phyloP scores from a whole-genome alignment of 345 rosid genomes.

The Cardiospermum halicacabum region DNA sequence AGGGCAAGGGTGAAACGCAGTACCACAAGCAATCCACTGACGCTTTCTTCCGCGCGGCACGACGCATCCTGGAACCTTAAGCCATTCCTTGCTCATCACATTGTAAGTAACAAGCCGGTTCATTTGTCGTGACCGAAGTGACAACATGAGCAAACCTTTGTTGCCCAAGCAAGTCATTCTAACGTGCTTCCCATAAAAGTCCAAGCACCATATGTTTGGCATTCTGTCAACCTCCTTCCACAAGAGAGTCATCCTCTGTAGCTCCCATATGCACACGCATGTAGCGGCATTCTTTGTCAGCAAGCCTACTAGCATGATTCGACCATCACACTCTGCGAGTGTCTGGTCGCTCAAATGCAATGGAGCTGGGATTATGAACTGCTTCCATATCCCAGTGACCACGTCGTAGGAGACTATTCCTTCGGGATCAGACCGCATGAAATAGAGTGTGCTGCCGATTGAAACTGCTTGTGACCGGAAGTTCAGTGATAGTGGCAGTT shows the following conservation, averaged over 20 bases:
- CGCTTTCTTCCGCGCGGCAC: conserved; percentile 72
- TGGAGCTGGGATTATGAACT: conserved; percentile 71
- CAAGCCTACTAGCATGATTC: conserved; percentile 88
- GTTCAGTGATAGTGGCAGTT: conserved; percentile 74
- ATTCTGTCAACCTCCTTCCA: conserved; percentile 99
- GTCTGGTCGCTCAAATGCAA: conserved; percentile 74
- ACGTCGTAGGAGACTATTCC: conserved; percentile 80
- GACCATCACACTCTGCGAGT: conserved; percentile 80
- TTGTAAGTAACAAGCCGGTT: conserved; percentile 81
- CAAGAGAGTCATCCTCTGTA: conserved; percentile 98
- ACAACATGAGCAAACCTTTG: conserved; percentile 90
- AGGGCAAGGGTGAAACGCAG: conserved; percentile 80
- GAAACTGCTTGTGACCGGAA: conserved; percentile 91
- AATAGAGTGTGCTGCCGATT: conserved; percentile 51
- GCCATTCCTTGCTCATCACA: conserved; percentile 70
- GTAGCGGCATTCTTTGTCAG: conserved; percentile 95
- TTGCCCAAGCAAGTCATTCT: conserved; percentile 99
- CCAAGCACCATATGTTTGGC: conserved; percentile 99
- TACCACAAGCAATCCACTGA: conserved; percentile 92
- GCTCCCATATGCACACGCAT: conserved; percentile 97
- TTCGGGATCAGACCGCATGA: conserved; percentile 90
- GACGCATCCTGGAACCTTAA: conserved; percentile 74
- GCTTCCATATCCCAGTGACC: conserved; percentile 76
- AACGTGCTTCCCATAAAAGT: conserved; percentile 98
- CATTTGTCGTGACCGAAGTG: conserved; percentile 85